Evolutionary conservation across 768 basidiomycete genomes (phyloP).

Genomic region (Tricholoma bakamatsutake): DNA sequence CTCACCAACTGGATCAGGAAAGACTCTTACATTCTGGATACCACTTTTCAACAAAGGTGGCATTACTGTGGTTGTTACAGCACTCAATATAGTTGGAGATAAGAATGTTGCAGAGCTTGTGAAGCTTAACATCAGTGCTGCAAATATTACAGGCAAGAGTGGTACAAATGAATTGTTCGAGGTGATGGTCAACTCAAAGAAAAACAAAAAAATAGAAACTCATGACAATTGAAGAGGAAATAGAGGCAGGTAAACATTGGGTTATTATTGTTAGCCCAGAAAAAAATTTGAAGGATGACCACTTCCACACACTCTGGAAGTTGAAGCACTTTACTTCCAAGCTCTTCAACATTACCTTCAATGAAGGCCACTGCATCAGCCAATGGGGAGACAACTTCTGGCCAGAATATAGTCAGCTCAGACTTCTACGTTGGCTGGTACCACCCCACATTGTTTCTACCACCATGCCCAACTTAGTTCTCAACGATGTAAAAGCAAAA

Average conservation of each 20-base stretch:
- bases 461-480: slow-evolving; percentile 13
- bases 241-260: slow-evolving; percentile 11
- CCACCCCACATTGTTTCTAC: slow-evolving; percentile 14
- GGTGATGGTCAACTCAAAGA: slow-evolving; percentile 6
- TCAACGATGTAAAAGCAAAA: slow-evolving; percentile 9
- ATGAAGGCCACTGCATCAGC: too few relatives aligned
- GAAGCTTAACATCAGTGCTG: too few relatives aligned
- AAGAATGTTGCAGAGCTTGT: too few relatives aligned
- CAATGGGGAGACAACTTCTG: slow-evolving; percentile 26
- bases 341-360: slow-evolving; percentile 13
- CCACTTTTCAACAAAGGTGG: slow-evolving; percentile 9
- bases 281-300: slow-evolving; percentile 1
- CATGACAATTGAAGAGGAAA: slow-evolving; percentile 13
- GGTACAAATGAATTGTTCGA: slow-evolving; percentile 9
- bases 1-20: slow-evolving; percentile 4
- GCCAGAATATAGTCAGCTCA: slow-evolving; percentile 20
- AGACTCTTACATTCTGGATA: too few relatives aligned
- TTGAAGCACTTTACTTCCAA: slow-evolving; percentile 13
- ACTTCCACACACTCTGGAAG: slow-evolving; percentile 7
- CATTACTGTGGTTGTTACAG: slow-evolving; percentile 12
- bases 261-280: slow-evolving; percentile 17
- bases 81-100: too few relatives aligned
- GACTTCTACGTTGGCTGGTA: slow-evolving; percentile 7
- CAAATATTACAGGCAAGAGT: neutral
- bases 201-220: slow-evolving; percentile 4